Conservation (phyloP, 495 filamentous ascomycete genomes). For the Neurospora tetraspora region DNA sequence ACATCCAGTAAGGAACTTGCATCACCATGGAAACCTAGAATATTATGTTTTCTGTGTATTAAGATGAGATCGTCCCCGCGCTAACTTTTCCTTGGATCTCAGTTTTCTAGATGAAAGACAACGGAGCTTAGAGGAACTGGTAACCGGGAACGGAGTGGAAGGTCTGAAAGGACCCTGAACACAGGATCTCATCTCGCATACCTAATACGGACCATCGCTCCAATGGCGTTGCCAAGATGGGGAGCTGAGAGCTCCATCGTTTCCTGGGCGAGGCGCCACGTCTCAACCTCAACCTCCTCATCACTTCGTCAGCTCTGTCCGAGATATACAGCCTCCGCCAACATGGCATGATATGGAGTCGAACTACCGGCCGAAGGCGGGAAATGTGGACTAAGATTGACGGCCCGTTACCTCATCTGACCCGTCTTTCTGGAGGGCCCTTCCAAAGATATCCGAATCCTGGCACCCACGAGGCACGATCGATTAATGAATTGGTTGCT, state of each 20-base stretch:
- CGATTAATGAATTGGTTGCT: not conserved
- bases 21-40: not conserved
- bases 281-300: not conserved
- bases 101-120: not conserved
- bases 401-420: not conserved
- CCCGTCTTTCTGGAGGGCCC: not conserved
- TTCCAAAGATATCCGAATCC: not conserved
- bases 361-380: not conserved
- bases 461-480: not conserved
- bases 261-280: not conserved
- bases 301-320: not conserved
- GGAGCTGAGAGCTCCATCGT: not conserved
- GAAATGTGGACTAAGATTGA: not conserved
- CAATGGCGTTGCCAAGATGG: not conserved
- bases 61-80: not conserved
- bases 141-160: not conserved
- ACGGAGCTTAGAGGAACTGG: not conserved
- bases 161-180: not conserved
- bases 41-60: not conserved
- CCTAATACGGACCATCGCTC: not conserved
- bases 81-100: not conserved
- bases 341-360: not conserved
- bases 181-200: not conserved
- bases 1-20: not conserved
- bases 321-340: not conserved